Conservation (phyloP, 2,329 filamentous ascomycete genomes). For the Epichloe glyceriae region DNA sequence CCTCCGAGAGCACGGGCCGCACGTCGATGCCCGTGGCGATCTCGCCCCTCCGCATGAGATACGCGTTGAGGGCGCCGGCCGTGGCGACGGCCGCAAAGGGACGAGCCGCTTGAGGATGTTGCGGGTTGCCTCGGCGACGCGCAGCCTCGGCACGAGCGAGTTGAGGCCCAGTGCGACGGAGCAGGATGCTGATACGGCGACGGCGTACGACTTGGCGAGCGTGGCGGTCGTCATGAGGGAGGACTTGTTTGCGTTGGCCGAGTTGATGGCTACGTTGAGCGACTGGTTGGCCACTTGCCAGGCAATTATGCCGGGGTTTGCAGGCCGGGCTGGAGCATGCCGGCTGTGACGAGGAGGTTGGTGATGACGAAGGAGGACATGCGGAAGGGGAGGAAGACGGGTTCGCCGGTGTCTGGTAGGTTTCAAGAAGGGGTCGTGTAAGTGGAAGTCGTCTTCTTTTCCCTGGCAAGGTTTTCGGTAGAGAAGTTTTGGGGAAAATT, state of each 20-base stretch:
- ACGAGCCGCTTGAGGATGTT: conserved; percentile 75
- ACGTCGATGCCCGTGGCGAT: conserved; percentile 89
- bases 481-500: conserved; percentile 12
- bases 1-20: conserved; percentile 64
- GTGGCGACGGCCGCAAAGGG: conserved; percentile 87
- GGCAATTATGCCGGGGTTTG: conserved; percentile 68
- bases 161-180: conserved; percentile 88
- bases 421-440: neutral
- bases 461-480: neutral
- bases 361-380: conserved; percentile 95
- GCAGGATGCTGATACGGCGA: conserved; percentile 87
- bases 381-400: conserved; percentile 87
- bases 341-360: conserved; percentile 86
- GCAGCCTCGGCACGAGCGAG: conserved; percentile 73
- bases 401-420: conserved; percentile 70
- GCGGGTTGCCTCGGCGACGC: conserved; percentile 62
- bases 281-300: conserved; percentile 98
- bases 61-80: conserved; percentile 86
- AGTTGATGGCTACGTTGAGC: conserved; percentile 96
- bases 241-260: conserved; percentile 95
- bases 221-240: conserved; percentile 71
- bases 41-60: conserved; percentile 95
- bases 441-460: neutral
- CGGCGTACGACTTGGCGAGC: conserved; percentile 77
- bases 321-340: conserved; percentile 89